Evolutionary conservation across 2,329 filamentous ascomycete species (phyloP), one percentile per base, ranked within the genome.

Genomic region (Calonectria pteridis): DNA sequence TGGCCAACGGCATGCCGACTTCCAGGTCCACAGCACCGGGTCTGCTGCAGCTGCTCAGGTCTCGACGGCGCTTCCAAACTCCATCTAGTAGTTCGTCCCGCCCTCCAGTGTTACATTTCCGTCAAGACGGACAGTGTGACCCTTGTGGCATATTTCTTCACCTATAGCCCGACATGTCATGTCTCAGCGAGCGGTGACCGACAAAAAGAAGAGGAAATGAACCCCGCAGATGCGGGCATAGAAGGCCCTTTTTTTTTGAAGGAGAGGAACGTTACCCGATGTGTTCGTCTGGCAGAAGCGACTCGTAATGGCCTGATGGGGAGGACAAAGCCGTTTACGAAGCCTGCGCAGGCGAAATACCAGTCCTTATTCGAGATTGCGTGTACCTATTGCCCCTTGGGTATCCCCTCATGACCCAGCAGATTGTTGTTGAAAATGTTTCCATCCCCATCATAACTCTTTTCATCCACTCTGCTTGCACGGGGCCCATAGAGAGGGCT

Each of bases 11-110:
- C 23, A 35, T 71, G 13, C 51, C 31, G 46, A 13, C 51, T 16
- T 67, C 69, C 43, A 29, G 64, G 46, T 55, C 64, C 64, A 67
- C 70, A 72, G 55, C 46, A n/a, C 69, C 18, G 46, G 64, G 64
- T 53, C 55, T 31, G 20, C 5, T 46, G 69, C 53, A 50, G 35
- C n/a, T 64, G 33, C 18, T 18, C 23, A 18, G 33, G 23, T 18
- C 20, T 14, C 16, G 23, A 23, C 40, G 29, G 43, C 20, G 6
- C 70, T 55, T 50, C 31, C 29, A n/a, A 63, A 26, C 64, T 64
- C 53, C 64, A 53, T 55, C 33, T 35, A 55, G 37, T 20, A 63
- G 64, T 33, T 50, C 35, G 2, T 13, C 49, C 62, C 64, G 55
- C 55, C 55, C 28, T 66, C 46, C 64, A 55, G 51, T 53, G 64